phyloP scores from a whole-genome alignment of 371 early-diverging fungal genomes.

The Mucor racemosus region DNA sequence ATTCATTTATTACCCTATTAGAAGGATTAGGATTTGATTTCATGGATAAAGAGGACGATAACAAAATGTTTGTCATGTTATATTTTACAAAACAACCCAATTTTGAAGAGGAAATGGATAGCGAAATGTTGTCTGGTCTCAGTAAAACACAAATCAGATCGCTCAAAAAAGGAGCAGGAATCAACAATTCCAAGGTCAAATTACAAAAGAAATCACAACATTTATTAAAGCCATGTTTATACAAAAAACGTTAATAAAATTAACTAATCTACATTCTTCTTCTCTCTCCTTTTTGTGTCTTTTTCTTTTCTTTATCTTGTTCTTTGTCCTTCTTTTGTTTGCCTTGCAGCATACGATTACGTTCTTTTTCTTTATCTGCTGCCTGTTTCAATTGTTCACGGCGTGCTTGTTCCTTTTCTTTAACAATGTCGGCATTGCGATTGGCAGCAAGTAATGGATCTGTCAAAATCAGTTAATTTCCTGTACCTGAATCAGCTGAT shows the following conservation, averaged over 20 bases:
- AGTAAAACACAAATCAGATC: conserved; percentile 53
- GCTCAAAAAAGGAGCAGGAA: conserved; percentile 54
- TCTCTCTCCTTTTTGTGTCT: conserved; percentile 59
- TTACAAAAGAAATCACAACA: conserved; percentile 46
- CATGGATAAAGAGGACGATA: conserved; percentile 66
- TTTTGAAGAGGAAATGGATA: conserved; percentile 36
- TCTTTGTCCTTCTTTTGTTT: conserved; percentile 55
- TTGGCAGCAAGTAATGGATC: conserved; percentile 55
- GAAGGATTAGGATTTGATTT: conserved; percentile 78
- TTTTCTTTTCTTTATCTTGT: conserved; percentile 53
- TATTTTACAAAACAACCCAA: conserved; percentile 71
- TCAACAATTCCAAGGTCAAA: conserved; percentile 26
- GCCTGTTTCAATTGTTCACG: conserved; percentile 60
- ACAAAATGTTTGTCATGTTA: conserved; percentile 93
- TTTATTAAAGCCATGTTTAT: conserved; percentile 89
- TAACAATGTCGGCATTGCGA: conserved; percentile 54
- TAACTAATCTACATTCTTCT: conserved; percentile 47
- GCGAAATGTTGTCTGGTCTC: conserved; percentile 42
- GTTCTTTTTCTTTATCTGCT: conserved; percentile 57
- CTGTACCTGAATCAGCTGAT: not conserved
- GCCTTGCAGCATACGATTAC: conserved; percentile 55
- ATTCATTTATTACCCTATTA: conserved; percentile 76
- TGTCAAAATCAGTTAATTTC: not conserved
- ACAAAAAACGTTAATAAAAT: conserved; percentile 78
- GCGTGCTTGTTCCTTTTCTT: conserved; percentile 54